A percentile compares a stretch with the other conserved stretches of the same genome.
These are phyloP conservation scores for Fraxinus quadrangulata DNA, from an alignment of 257 asterid genomes.

Conservation along the genomic window DNA sequence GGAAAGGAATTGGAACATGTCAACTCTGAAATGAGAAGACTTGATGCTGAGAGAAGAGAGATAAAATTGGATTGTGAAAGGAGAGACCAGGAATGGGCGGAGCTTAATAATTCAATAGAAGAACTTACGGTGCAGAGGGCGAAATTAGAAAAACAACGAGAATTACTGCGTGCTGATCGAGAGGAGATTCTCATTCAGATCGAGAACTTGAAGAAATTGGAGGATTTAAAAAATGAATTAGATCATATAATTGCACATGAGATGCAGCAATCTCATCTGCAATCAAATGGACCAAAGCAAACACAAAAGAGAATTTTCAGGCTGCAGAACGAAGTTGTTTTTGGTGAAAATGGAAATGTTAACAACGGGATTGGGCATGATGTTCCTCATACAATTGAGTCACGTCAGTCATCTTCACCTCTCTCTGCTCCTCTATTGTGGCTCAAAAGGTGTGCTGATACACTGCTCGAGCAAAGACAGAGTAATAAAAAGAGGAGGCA, in stretches of 20 bases:
- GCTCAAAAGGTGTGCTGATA: conserved; percentile 92
- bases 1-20: conserved; percentile 77
- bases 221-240: conserved; percentile 63
- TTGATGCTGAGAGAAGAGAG: conserved; percentile 70
- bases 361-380: conserved; percentile 47
- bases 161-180: conserved; percentile 77
- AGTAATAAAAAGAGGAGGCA: conserved; percentile 64
- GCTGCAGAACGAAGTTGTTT: conserved; percentile 32
- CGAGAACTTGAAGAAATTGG: conserved; percentile 73
- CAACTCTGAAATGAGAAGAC: conserved; percentile 67
- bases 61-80: conserved; percentile 74
- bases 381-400: conserved; percentile 34
- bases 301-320: conserved; percentile 36
- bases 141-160: conserved; percentile 92
- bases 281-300: conserved; percentile 35
- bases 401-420: conserved; percentile 57
- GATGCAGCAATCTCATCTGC: conserved; percentile 49
- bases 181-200: conserved; percentile 74
- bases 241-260: conserved; percentile 60
- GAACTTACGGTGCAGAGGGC: conserved; percentile 83
- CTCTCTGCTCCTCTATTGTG: conserved; percentile 78
- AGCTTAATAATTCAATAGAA: conserved; percentile 68
- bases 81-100: conserved; percentile 85
- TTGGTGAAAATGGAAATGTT: conserved; percentile 37
- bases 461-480: conserved; percentile 69